These are phyloP conservation scores for Avena atlantica DNA, from an alignment of 176 grass and related monocot species.

Conservation along the genomic window DNA sequence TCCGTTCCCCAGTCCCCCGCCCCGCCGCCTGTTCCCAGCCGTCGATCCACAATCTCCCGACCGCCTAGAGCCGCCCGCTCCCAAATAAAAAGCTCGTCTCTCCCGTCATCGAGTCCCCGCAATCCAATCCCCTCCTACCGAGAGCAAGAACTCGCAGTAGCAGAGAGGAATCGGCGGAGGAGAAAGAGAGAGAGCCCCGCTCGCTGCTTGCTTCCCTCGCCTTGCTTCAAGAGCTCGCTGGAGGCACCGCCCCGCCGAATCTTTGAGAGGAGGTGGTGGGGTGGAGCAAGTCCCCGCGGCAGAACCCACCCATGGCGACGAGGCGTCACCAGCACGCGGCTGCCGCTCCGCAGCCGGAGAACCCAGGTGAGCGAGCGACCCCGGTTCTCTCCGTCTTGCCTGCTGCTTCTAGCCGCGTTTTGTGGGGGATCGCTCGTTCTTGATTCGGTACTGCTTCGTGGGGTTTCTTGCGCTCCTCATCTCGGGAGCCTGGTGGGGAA, in stretches of 20 bases:
- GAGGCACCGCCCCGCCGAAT: neutral
- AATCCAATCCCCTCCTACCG: slow-evolving; percentile 18
- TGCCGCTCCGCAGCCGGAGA: slow-evolving; percentile 58
- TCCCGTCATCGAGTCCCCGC: neutral
- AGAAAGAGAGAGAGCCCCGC: neutral
- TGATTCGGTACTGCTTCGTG: neutral
- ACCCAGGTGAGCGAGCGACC: slow-evolving; percentile 43
- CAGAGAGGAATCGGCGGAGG: neutral
- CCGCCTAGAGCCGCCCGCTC: no score
- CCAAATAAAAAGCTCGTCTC: slow-evolving; percentile 18
- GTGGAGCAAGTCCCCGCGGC: neutral
- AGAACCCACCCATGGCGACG: slow-evolving; percentile 58
- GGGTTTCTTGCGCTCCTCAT: neutral
- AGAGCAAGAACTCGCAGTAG: slow-evolving; percentile 1
- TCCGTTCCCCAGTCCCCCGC: no score
- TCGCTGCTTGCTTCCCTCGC: no score
- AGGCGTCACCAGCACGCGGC: slow-evolving; percentile 56
- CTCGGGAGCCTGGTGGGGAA: neutral
- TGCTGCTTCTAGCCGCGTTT: neutral
- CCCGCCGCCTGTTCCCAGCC: no score
- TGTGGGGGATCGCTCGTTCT: neutral
- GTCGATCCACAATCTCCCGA: no score
- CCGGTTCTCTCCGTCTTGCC: neutral
- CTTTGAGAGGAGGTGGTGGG: neutral
- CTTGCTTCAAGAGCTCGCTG: neutral